Percentiles rank a stretch among this genome's conserved stretches.
Evolutionary conservation across 2,329 filamentous ascomycete species (phyloP).

Genomic region (Paracamarosporium sp.): DNA sequence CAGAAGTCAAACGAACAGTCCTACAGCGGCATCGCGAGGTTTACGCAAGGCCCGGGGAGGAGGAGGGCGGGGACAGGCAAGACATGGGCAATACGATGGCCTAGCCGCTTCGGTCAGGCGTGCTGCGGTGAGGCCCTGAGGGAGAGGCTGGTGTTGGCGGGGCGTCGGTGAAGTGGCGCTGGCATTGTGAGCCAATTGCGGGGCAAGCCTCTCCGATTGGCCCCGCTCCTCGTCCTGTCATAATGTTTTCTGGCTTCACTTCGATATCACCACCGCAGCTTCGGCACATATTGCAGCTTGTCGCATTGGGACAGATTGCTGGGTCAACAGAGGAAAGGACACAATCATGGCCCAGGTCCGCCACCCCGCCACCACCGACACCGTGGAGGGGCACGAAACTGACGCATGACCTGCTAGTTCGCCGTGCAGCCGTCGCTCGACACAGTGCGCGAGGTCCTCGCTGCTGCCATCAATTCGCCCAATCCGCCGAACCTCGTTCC

Average conservation of each 20-base stretch:
- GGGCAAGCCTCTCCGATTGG: constrained; percentile 3
- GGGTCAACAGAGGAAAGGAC: not conserved
- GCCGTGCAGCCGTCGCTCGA: constrained; percentile 67
- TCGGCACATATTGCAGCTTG: not conserved
- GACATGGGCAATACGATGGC: not conserved
- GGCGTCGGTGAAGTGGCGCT: not conserved
- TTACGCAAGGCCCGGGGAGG: not conserved
- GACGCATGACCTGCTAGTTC: constrained; percentile 46
- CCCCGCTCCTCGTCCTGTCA: not conserved
- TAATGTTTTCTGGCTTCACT: constrained; percentile 4
- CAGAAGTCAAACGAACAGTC: not conserved
- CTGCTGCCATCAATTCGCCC: constrained; percentile 56
- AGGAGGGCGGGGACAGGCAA: not conserved
- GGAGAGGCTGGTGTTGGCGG: not conserved
- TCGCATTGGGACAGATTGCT: not conserved
- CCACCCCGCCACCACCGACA: not conserved
- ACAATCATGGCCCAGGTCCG: not conserved
- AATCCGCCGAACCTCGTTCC: constrained; percentile 80
- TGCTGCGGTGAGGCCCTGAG: not conserved
- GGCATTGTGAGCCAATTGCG: not conserved
- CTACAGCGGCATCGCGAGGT: constrained; percentile 4
- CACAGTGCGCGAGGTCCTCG: constrained; percentile 63
- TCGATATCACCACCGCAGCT: not conserved
- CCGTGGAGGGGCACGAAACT: constrained; percentile 21
- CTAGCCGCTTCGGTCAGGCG: not conserved